Evolutionary conservation across 257 asterid species (phyloP).

Genomic region (Solanum lycopersicoides): DNA sequence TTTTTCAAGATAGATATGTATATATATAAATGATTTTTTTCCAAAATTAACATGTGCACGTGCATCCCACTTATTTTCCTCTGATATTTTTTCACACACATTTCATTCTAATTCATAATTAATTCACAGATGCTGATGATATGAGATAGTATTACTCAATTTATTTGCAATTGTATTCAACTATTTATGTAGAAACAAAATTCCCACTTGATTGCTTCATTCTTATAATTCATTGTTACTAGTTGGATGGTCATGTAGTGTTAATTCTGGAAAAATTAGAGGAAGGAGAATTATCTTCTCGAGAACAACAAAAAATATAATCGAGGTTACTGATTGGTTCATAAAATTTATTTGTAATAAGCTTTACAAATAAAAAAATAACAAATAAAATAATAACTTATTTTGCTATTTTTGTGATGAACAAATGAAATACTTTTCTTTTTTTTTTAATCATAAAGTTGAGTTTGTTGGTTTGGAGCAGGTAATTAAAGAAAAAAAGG

Average conservation of each 20-base stretch:
- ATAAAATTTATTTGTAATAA: not conserved
- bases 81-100: not conserved
- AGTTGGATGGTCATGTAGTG: not conserved
- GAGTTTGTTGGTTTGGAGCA: not conserved
- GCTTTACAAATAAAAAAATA: not conserved
- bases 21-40: too few relatives aligned
- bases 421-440: not conserved
- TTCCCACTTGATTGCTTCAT: not conserved
- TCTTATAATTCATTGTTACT: not conserved
- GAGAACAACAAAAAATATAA: not conserved
- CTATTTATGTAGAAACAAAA: not conserved
- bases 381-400: not conserved
- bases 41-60: not conserved
- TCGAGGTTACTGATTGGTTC: not conserved
- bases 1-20: too few relatives aligned
- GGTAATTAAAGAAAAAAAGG: not conserved
- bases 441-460: not conserved
- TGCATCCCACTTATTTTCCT: not conserved
- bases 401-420: not conserved
- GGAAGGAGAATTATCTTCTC: not conserved
- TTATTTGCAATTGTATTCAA: too few relatives aligned
- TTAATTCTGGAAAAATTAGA: not conserved
- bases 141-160: not conserved
- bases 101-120: not conserved
- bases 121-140: not conserved